Conservation (phyloP, 78 protist genomes). For the Dictyostelium purpureum region DNA sequence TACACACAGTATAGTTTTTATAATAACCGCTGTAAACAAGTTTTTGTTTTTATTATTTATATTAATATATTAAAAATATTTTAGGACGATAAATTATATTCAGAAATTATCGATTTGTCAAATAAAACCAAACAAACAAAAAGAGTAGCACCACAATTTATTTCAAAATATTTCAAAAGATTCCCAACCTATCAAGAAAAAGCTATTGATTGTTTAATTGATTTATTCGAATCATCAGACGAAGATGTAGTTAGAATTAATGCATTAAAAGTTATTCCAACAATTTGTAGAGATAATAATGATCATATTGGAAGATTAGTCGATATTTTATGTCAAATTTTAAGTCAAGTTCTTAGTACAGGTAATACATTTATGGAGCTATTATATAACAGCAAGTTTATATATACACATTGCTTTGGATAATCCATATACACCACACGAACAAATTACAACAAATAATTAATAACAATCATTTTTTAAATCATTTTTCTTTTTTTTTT, state of each 20-base stretch:
- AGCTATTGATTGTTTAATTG: conserved; percentile 53
- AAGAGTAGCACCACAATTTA: conserved; percentile 44
- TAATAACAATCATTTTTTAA: background rate
- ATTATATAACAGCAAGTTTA: no score
- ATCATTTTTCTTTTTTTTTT: background rate
- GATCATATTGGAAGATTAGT: conserved; percentile 40
- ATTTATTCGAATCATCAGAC: conserved; percentile 49
- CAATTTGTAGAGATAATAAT: conserved; percentile 57
- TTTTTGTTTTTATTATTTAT: background rate
- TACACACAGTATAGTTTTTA: no score
- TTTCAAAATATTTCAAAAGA: conserved; percentile 59
- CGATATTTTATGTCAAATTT: conserved; percentile 62
- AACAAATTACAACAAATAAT: background rate
- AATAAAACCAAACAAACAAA: conserved; percentile 49
- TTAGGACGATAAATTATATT: conserved; percentile 25
- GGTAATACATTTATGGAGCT: no score
- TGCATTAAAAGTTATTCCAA: conserved; percentile 48
- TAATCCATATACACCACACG: background rate
- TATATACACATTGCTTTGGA: background rate
- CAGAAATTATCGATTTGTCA: conserved; percentile 11
- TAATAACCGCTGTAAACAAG: background rate
- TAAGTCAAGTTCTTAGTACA: conserved; percentile 19
- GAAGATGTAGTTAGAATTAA: conserved; percentile 35
- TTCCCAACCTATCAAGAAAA: conserved; percentile 51
- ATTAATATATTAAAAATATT: background rate